Percentiles rank a stretch among this genome's conserved stretches.
Evolutionary conservation across 345 rosid species (phyloP).

Genomic region (Populus deltoides): DNA sequence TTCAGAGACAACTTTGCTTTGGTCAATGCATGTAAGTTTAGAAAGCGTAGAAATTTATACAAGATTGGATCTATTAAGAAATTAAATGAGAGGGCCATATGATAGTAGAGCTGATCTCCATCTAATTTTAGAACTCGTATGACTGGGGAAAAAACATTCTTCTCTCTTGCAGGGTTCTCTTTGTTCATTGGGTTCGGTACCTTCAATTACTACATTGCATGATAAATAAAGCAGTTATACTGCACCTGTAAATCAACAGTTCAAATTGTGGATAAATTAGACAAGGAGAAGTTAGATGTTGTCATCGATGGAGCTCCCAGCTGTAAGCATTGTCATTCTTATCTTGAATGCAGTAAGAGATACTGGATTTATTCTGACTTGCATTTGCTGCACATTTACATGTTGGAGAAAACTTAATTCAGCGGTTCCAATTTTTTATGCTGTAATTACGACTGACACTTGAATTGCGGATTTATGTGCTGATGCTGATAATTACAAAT

Average conservation of each 20-base stretch:
- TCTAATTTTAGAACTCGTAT: constrained; percentile 8
- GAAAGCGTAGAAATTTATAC: constrained; percentile 33
- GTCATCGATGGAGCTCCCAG: background rate
- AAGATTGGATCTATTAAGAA: constrained; percentile 21
- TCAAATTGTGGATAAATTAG: background rate
- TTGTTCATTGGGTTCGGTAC: background rate
- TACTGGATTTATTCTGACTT: background rate
- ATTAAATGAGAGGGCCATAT: constrained; percentile 20
- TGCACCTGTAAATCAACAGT: background rate
- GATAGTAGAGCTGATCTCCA: constrained; percentile 7
- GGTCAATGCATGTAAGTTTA: constrained; percentile 24
- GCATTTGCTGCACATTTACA: background rate
- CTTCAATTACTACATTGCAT: background rate
- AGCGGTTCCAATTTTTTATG: too few species aligned
- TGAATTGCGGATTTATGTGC: too few species aligned
- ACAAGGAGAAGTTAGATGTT: background rate
- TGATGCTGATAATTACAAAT: too few species aligned
- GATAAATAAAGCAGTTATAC: background rate
- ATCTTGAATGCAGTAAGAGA: background rate
- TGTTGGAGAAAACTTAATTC: too few species aligned
- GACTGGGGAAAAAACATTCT: background rate
- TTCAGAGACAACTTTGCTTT: constrained; percentile 21
- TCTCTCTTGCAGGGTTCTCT: background rate
- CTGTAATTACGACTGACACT: too few species aligned
- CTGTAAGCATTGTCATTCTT: background rate